Percentiles rank a stretch among this genome's conserved stretches.
These are phyloP conservation scores for Stropharia rugosoannulata DNA, from an alignment of 768 basidiomycete species.

Conservation along the genomic window DNA sequence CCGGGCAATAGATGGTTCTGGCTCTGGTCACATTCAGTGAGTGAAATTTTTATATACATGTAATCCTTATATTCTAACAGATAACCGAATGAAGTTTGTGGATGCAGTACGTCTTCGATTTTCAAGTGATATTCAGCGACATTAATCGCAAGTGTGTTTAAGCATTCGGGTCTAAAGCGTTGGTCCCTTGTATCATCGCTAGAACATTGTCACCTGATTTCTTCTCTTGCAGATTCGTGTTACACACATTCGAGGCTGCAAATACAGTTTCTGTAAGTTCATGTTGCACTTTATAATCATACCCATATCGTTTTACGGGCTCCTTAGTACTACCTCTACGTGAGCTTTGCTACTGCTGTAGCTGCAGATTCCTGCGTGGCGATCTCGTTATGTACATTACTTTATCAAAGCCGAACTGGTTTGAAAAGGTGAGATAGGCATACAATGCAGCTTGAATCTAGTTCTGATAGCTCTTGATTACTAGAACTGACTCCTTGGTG, in stretches of 20 bases:
- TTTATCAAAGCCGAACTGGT: constrained; percentile 23
- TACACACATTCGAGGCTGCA: not conserved
- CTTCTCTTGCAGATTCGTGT: not conserved
- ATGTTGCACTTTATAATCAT: not conserved
- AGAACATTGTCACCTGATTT: not conserved
- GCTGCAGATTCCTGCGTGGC: constrained; percentile 20
- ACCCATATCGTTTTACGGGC: too few relatives aligned
- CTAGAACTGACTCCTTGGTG: constrained; percentile 19
- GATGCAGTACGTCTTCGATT: not conserved
- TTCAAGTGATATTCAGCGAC: not conserved
- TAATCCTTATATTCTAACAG: not conserved
- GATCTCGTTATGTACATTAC: constrained; percentile 18
- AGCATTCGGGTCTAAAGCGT: constrained; percentile 4
- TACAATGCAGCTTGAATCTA: not conserved
- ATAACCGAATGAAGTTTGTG: not conserved
- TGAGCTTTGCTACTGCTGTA: constrained; percentile 20
- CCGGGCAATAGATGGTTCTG: not conserved
- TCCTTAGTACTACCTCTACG: constrained; percentile 12
- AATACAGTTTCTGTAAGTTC: not conserved
- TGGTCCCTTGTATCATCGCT: not conserved
- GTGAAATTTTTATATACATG: not conserved
- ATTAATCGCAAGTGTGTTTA: not conserved
- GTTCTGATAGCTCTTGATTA: not conserved
- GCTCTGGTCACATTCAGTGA: not conserved
- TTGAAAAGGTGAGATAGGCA: constrained; percentile 17